Evolutionary conservation across 176 grass and related monocot genomes (phyloP), one percentile per base, ranked within the genome.

Genomic region (Oryza brachyantha): DNA sequence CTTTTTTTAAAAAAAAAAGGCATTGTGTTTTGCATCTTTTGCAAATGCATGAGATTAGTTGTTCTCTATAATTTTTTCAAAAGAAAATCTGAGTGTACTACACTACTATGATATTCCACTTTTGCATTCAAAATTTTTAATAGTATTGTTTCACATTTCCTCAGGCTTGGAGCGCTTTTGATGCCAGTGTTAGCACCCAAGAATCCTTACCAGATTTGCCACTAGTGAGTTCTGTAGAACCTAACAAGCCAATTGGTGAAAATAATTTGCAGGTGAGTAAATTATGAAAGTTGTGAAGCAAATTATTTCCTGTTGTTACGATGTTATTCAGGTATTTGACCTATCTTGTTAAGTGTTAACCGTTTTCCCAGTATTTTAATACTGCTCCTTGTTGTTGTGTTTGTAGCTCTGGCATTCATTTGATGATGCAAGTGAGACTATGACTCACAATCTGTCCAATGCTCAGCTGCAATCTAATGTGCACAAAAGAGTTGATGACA

Each of bases 371-470:
- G 10, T 72, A 52, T n/a, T 65, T 66, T 64, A 17, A 62, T 29
- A 27, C 22, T 3, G 0, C 35, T 10, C 26, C 36, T 80, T 34
- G 4, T 63, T 48, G n/a, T 73, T 73, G 69, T 40, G 4, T 82
- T 89, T 82, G 10, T 54, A 97, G 87, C 61, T 79, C 37, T 94
- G 94, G 91, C 60, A 94, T 81, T 77, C 87, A 41, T 97, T 92
- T 85, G 91, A 90, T 68, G 78, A 84, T 83, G 45, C 40, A 69
- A 81, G 55, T 81, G 77, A 60, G 66, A 31, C 39, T 11, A 16
- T 87, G 77, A 34, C 71, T 73, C 80, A 79, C 55, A 38, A 55
- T 77, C 58, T 14, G 40, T 43, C 16, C 13, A 29, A 29, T 73
- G 61, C 61, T 69, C 24, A 43, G 38, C n/a, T 60, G 12, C 85